These are phyloP conservation scores for Tetradesmus lagerheimii DNA, from an alignment of 139 green algal genomes.

Conservation along the genomic window DNA sequence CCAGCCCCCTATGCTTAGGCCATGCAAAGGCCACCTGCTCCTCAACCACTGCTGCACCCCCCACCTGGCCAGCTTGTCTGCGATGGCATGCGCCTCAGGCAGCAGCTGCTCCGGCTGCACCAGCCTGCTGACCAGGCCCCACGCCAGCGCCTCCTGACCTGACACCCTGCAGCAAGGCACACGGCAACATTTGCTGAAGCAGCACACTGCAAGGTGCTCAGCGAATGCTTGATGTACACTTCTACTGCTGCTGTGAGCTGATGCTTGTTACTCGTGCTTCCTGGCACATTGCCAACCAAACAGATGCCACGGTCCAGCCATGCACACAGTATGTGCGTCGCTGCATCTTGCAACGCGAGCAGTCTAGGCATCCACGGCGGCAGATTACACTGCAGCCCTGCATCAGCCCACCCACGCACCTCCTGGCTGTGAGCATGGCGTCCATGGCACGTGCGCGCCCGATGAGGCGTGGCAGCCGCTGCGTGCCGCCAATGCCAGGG, in stretches of 20 bases:
- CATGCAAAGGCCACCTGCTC: too few species aligned
- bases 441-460: slow-evolving; percentile 79
- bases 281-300: too few species aligned
- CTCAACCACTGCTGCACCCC: too few species aligned
- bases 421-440: slow-evolving; percentile 80
- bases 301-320: too few species aligned
- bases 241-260: slow-evolving; percentile 54
- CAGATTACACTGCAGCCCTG: neutral
- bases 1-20: too few species aligned
- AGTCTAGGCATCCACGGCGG: too few species aligned
- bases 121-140: slow-evolving; percentile 36
- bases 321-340: too few species aligned
- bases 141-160: slow-evolving; percentile 28
- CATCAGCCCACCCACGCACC: slow-evolving; percentile 57
- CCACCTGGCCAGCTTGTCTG: slow-evolving; percentile 42
- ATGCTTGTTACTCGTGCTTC: too few species aligned
- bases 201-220: neutral
- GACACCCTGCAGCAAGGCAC: slow-evolving; percentile 4
- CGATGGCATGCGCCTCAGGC: slow-evolving; percentile 21
- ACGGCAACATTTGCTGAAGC: too few species aligned
- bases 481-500: slow-evolving; percentile 83
- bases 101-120: slow-evolving; percentile 43
- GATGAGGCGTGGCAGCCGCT: slow-evolving; percentile 84
- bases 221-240: slow-evolving; percentile 58
- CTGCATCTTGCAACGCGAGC: too few species aligned